Base-by-base conservation (phyloP, 345 rosid species). In the Gossypium raimondii region DNA sequence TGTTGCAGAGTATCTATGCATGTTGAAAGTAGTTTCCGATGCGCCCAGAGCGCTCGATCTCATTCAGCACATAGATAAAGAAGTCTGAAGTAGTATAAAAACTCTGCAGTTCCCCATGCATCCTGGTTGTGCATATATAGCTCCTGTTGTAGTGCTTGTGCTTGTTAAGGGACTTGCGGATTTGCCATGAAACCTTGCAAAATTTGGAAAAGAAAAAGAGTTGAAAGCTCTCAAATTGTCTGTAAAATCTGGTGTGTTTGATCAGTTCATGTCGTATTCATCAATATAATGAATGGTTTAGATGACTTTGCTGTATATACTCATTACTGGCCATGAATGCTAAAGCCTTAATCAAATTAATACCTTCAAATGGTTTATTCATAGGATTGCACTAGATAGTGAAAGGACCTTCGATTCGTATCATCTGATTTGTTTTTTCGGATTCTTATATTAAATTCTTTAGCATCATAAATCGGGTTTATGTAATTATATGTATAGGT, bases 161-260 rank as follows among this genome's bases (percentile, higher is more conserved):
- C 72, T 50, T 48, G 62, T 56, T 8, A 20, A 34, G 41, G 41
- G 7, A 34, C 41, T 34, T 13, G 56, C 72, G 24, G 34, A 47
- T 67, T 34, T 48, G 72, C 43, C 18, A 48, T 66, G 71, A 67
- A 48, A 69, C 17, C 10, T n/a, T 24, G 57, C 56, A 48, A 24
- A 34, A 24, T 25, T 50, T 17, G 13, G 24, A 67, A 61, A 38
- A 11, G 20, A 44, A 44, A 11, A 13, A 22, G 41, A 34, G 59
- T 8, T 18, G 20, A 53, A 56, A 53, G 9, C 59, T 56, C 25
- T 56, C 11, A 18, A 56, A 18, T 18, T 11, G 53, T 52, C 5
- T 24, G 61, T 52, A 10, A 70, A 24, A 52, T 52, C 48, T 70
- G 61, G 53, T 2, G 59, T 53, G 16, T 52, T 27, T 27, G 60